A percentile compares a stretch with the other conserved stretches of the same genome.
Evolutionary conservation across 2,329 filamentous ascomycete genomes (phyloP).

Genomic region (Cordyceps fumosorosea): DNA sequence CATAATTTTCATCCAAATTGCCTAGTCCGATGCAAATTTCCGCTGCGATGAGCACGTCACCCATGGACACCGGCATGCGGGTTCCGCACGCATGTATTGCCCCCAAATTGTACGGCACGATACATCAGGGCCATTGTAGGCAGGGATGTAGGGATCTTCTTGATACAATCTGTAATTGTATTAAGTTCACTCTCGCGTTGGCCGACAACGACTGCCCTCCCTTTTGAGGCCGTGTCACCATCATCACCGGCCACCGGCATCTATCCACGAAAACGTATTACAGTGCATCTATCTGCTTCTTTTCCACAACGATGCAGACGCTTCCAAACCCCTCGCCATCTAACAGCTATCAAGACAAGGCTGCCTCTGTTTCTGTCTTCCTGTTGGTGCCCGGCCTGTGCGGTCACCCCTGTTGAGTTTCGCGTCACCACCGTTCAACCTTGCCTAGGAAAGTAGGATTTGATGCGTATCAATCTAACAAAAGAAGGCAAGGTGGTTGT

Average conservation of each 20-base stretch:
- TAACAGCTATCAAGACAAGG: background rate
- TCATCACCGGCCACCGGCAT: background rate
- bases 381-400: background rate
- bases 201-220: background rate
- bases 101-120: no score
- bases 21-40: no score
- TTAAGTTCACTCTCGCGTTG: background rate
- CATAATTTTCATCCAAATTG: no score
- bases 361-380: background rate
- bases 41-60: no score
- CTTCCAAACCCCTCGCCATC: background rate
- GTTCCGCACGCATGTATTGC: no score
- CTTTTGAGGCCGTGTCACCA: background rate
- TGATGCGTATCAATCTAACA: no score
- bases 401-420: background rate
- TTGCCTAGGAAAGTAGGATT: background rate
- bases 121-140: no score
- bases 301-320: background rate
- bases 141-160: no score
- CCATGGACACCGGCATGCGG: no score
- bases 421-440: background rate
- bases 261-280: no score
- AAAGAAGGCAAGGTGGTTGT: no score
- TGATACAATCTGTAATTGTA: no score
- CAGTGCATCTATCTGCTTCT: background rate